phyloP scores from a whole-genome alignment of 441 rosid genomes.

The Euphorbia corollata region DNA sequence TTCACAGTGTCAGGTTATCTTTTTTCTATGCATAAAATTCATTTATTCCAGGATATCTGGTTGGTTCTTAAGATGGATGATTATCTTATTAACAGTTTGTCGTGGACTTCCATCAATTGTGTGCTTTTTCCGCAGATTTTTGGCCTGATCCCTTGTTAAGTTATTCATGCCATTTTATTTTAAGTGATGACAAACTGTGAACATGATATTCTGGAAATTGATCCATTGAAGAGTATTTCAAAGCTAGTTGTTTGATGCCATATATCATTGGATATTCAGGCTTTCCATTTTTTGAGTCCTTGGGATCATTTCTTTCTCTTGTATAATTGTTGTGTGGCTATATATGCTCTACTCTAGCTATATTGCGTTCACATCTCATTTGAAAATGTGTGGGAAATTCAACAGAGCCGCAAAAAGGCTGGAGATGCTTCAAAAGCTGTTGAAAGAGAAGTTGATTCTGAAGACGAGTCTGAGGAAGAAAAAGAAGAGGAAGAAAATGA shows the following conservation, averaged over 20 bases:
- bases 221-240: not conserved
- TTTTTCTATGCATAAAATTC: not conserved
- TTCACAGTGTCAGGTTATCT: not conserved
- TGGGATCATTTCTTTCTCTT: not conserved
- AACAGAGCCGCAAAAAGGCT: conserved; percentile 51
- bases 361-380: conserved; percentile 1
- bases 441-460: conserved; percentile 36
- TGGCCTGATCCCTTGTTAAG: not conserved
- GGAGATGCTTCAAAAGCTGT: conserved; percentile 43
- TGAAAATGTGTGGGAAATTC: conserved; percentile 8
- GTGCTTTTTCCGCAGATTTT: not conserved
- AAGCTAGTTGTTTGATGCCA: not conserved
- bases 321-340: not conserved
- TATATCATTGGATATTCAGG: not conserved
- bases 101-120: not conserved
- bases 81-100: not conserved
- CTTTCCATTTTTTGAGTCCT: not conserved
- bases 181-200: not conserved
- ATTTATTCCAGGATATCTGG: not conserved
- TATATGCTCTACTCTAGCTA: not conserved
- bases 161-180: not conserved
- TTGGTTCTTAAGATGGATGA: not conserved
- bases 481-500: conserved; percentile 33
- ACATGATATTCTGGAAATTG: not conserved
- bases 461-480: conserved; percentile 48